phyloP scores from a whole-genome alignment of 1,284 basidiomycete species.

The Microbotryomycetes sp. region DNA sequence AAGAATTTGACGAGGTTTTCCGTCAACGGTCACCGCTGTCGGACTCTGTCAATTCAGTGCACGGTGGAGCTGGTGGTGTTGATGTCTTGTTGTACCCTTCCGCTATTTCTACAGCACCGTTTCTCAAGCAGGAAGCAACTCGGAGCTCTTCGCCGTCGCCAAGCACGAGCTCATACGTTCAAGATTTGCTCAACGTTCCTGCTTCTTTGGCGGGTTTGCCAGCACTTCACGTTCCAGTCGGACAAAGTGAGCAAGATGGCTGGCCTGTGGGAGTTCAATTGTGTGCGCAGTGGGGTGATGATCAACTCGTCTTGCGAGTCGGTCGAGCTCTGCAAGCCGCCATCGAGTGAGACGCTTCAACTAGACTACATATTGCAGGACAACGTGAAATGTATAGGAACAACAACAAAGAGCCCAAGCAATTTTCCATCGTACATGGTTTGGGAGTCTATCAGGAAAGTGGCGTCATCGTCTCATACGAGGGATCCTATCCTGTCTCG shows the following conservation, averaged over 20 bases:
- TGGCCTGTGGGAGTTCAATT: slow-evolving; percentile 84
- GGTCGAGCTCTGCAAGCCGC: slow-evolving; percentile 44
- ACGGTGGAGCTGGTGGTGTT: slow-evolving; percentile 52
- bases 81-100: slow-evolving; percentile 79
- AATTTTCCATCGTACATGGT: neutral
- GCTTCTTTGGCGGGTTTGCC: slow-evolving; percentile 85
- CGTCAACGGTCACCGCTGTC: slow-evolving; percentile 49
- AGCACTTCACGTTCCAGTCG: slow-evolving; percentile 64
- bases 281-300: slow-evolving; percentile 84
- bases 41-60: neutral
- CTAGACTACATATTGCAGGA: neutral
- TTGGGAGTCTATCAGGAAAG: neutral
- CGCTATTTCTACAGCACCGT: slow-evolving; percentile 68
- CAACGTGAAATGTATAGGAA: neutral
- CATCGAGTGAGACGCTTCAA: slow-evolving; percentile 38
- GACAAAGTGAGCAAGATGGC: slow-evolving; percentile 47
- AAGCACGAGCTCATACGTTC: slow-evolving; percentile 54
- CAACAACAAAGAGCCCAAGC: neutral
- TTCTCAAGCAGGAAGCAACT: slow-evolving; percentile 38
- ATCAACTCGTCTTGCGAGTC: slow-evolving; percentile 56
- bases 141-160: neutral
- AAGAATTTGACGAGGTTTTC: slow-evolving; percentile 70
- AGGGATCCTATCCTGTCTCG: neutral
- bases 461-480: neutral
- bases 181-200: slow-evolving; percentile 87